These are phyloP conservation scores for Ramalina peruviana DNA, from an alignment of 495 filamentous ascomycete species.

Conservation along the genomic window DNA sequence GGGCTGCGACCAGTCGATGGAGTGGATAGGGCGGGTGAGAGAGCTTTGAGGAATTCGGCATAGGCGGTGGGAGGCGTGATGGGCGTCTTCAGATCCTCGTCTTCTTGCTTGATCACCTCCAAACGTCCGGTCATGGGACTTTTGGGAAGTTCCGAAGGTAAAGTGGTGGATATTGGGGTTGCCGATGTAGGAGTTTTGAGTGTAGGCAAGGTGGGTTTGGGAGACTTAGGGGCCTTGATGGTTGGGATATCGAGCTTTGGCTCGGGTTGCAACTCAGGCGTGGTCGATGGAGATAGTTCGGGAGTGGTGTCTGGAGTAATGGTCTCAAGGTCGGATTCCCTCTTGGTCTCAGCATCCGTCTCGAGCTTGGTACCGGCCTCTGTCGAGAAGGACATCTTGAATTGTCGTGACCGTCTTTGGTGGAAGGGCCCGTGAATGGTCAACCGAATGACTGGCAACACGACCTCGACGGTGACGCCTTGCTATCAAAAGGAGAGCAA, in stretches of 20 bases:
- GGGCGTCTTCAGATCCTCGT: slow-evolving; percentile 50
- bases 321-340: not conserved
- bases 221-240: slow-evolving; percentile 11
- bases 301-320: not conserved
- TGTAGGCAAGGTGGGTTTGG: slow-evolving; percentile 54
- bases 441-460: slow-evolving; percentile 11
- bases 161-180: slow-evolving; percentile 26
- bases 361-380: slow-evolving; percentile 1
- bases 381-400: slow-evolving; percentile 11
- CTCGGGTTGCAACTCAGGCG: not conserved
- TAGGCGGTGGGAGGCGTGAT: slow-evolving; percentile 90
- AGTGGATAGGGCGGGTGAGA: slow-evolving; percentile 49
- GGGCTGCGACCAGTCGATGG: slow-evolving; percentile 25
- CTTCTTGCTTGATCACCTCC: slow-evolving; percentile 35
- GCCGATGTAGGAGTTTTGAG: slow-evolving; percentile 65
- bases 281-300: not conserved
- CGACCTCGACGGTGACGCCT: slow-evolving; percentile 12
- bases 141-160: slow-evolving; percentile 59
- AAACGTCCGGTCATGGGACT: slow-evolving; percentile 25
- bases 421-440: slow-evolving; percentile 2
- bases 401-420: slow-evolving; percentile 1
- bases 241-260: slow-evolving; percentile 2
- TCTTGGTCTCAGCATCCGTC: not conserved
- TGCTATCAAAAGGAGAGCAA: slow-evolving; percentile 14
- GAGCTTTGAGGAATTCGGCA: slow-evolving; percentile 74